Base-by-base conservation (phyloP, 208 protist species). In the Leishmania tropica region DNA sequence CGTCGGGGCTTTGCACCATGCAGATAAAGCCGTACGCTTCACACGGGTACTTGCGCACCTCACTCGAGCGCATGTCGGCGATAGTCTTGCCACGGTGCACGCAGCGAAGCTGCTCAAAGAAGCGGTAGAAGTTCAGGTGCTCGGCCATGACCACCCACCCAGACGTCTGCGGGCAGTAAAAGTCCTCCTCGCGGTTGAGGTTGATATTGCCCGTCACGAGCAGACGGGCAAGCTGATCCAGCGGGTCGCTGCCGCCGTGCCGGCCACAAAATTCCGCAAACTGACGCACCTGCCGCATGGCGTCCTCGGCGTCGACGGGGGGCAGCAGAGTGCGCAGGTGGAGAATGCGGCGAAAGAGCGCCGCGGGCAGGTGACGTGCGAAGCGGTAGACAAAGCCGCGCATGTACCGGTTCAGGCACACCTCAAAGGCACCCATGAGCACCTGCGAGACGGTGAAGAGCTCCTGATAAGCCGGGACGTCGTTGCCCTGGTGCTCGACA, bases 1-100 rank as follows among this genome's bases (percentile, higher is more conserved):
- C 99, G 95, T 99, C 99, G 67, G 99, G 99, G 48, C 99, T 99
- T 94, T 99, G 99, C 53, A 99, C 99, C 87, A 99, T 99, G 93
- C 99, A 99, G 54, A 99, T 89, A 91, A 99, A 99, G 71, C 98
- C 99, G 95, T 98, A 99, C 6, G 96, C 93, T 90, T 99, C 99
- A 54, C 99, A 99, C 51, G 99, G 96, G 81, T 99, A 99, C 88
- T 99, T 99, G 80, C 99, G 97, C 77, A 99, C 98, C 85, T 97
- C 87, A 78, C 98, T 99, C 6, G 98, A 99, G 56, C 98, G 98
- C 98, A 99, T 99, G 65, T 98, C 96, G 17, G 98, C 92, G 88
- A 99, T 99, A 80, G 99, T 99, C 76, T 98, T 95, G 83, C 99
- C 99, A 85, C 99, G 95, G 81, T 99, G 99, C 48, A 99, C 93